These are phyloP conservation scores for Pseudonitzschia multiseries DNA, from an alignment of 108 stramenopile genomes.

Conservation along the genomic window DNA sequence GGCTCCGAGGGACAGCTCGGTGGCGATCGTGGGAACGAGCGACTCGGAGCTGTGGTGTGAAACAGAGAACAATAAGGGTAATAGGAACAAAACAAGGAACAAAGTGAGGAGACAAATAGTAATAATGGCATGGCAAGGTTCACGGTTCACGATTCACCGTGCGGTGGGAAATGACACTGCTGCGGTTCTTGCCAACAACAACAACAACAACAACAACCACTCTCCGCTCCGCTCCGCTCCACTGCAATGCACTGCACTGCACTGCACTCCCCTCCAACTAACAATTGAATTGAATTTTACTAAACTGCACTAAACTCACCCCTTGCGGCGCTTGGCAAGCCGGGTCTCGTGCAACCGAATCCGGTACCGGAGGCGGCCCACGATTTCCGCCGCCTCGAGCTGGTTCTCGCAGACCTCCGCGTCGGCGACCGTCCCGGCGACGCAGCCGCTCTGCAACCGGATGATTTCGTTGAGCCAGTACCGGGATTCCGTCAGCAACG, in stretches of 20 bases:
- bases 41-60: constrained; percentile 1
- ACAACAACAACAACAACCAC: not conserved
- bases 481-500: not conserved
- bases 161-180: no score
- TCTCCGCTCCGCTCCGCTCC: not conserved
- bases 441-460: constrained; percentile 2
- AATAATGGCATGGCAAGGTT: not conserved
- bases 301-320: not conserved
- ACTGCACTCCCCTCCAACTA: no score
- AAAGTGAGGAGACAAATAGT: not conserved
- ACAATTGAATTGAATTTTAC: no score
- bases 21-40: constrained; percentile 11
- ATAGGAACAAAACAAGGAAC: not conserved
- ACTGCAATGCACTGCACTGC: not conserved
- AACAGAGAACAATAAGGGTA: not conserved
- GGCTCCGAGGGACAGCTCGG: constrained; percentile 1
- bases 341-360: not conserved
- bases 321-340: not conserved
- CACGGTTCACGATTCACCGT: not conserved
- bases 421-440: not conserved
- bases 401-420: constrained; percentile 5
- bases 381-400: constrained; percentile 9
- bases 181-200: no score
- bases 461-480: constrained; percentile 3
- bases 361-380: not conserved